A percentile compares a stretch with the other conserved stretches of the same genome.
phyloP scores from a whole-genome alignment of 2,329 filamentous ascomycete species.

The Clonostachys rosea region DNA sequence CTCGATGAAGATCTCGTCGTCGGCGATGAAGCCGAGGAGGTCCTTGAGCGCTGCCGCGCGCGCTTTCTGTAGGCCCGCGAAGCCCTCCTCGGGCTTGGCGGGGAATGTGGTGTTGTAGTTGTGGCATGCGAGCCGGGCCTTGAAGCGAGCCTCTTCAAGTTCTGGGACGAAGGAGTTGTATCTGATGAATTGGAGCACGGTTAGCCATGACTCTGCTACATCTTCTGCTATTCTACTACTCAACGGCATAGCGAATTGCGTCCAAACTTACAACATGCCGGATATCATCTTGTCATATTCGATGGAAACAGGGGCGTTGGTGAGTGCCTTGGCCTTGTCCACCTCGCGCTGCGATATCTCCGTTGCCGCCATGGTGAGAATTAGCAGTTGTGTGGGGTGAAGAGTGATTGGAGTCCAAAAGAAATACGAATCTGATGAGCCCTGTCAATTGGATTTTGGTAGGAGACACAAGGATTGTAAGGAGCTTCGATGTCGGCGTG shows the following conservation, averaged over 20 bases:
- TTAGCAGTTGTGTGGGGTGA: no score
- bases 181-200: slow-evolving; percentile 49
- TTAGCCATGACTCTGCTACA: slow-evolving; percentile 35
- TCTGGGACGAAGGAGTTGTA: slow-evolving; percentile 53
- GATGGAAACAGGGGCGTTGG: slow-evolving; percentile 50
- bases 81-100: slow-evolving; percentile 28
- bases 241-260: slow-evolving; percentile 40
- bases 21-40: slow-evolving; percentile 40
- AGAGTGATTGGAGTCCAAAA: no score
- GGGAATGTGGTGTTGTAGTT: slow-evolving; percentile 44
- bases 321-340: slow-evolving; percentile 34
- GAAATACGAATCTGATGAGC: no score
- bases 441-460: no score
- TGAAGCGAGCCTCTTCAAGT: slow-evolving; percentile 39
- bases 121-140: slow-evolving; percentile 37
- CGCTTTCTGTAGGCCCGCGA: slow-evolving; percentile 38
- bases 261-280: slow-evolving; percentile 50
- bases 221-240: background rate
- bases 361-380: slow-evolving; percentile 1
- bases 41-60: slow-evolving; percentile 26
- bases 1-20: slow-evolving; percentile 48
- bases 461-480: no score
- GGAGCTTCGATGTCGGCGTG: no score
- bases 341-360: background rate
- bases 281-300: slow-evolving; percentile 63